Evolutionary conservation across 257 asterid genomes (phyloP), one percentile per base, ranked within the genome.

Genomic region (Fraxinus cuspidata): DNA sequence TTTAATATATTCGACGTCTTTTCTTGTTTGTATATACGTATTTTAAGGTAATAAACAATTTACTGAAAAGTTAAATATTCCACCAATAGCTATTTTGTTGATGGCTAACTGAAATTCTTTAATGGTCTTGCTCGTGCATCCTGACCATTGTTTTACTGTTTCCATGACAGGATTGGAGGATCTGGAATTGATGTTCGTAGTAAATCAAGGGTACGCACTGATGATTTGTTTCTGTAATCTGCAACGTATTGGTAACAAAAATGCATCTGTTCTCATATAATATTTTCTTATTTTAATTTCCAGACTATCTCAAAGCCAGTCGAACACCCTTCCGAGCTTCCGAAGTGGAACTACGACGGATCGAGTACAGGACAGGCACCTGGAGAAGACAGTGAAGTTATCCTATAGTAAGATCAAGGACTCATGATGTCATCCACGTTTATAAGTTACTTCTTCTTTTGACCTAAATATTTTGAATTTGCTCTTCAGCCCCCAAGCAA

Each of bases 281-380:
- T 68, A 44, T 13, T 47, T 56, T 77, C 16, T 60, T 53, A 12
- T 82, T 83, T 28, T 76, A 19, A 69, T 64, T 70, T 82, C 70
- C 89, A 95, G 99, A 93, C 98, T 37, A 44, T 95, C 70, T 78
- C 96, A 37, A 93, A 89, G 88, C 98, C 97, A 56, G 96, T 93
- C 47, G 83, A 90, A 78, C 92, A 92, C 84, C 97, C 98, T 53
- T 93, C 98, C 16, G 99, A 93, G 88, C 98, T 95, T 74, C 99
- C 99, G 37, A 95, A 91, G 83, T 95, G 98, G 99, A 95, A 95
- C 88, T 95, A 91, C 51, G 99, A 95, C 78, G 99, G 99, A 83
- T 95, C 99, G 19, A 95, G 99, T 80, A 95, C 98, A 19, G 99
- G 99, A 78, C 99, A 95, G 80, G 99, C 99, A 73, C 98, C 98